Evolutionary conservation across 306 rosid genomes (phyloP), one percentile per base, ranked within the genome.

Genomic region (Canavalia gladiata): DNA sequence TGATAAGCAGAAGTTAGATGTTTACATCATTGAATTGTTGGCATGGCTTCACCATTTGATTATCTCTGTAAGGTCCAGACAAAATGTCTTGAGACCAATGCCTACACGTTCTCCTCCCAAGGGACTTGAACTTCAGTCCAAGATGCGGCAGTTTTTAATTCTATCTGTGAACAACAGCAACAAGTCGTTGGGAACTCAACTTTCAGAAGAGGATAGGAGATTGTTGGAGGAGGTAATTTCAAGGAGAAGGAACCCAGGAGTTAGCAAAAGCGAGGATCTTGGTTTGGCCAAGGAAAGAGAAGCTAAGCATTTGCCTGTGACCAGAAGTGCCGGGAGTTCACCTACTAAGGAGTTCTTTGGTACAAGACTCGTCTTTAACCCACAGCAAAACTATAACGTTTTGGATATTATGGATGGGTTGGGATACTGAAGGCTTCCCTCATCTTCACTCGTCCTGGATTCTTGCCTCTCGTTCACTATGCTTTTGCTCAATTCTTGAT

Each of bases 1-100:
- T 1, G 97, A 93, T 65, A 93, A 87, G 85, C 91, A 84, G 82
- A 96, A 88, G 83, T 84, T 87, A 34, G 99, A 96, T 79, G 34
- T 31, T 57, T 84, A 79, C 82, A 87, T 96, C n/a, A 85, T 90
- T 8, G 93, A 96, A 72, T 72, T 96, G 78, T 88, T 96, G 83
- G 83, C 88, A 54, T 87, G 85, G 91, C 90, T 96, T 83, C 91
- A 93, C 82, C 88, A 83, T 75, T 64, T 90, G 72, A 85, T 93
- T 79, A 87, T 72, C 84, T 81, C 85, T 46, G 88, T 83, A 51
- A 96, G 91, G 75, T 83, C 83, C 7, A 87, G 88, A 86, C 92
- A 92, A 34, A 89, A 77, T 52, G 84, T 80, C 63, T 37, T 74
- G 49, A 93, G 81, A 74, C 80, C 92, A 47, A 74, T 81, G 83